Base-by-base conservation (phyloP, 1,284 basidiomycete species). In the Ustilago trichophora region DNA sequence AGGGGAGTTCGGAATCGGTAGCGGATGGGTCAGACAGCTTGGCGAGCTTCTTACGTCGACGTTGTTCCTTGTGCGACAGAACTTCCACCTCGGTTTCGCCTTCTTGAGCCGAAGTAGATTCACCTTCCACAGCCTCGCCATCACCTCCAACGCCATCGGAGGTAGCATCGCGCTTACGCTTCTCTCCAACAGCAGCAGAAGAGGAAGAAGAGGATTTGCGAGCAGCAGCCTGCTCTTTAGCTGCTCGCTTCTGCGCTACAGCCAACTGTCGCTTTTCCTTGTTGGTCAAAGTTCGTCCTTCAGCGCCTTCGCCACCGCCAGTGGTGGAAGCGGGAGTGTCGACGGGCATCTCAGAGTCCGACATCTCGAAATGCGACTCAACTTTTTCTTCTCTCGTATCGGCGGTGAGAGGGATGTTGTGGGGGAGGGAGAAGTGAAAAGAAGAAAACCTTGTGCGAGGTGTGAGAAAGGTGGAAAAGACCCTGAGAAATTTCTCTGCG, bases 81-180 rank as follows among this genome's bases (percentile, higher is more conserved):
- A 63, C 69, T 48, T 69, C 69, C 31, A 24, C 52, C n/a, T n/a
- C n/a, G n/a, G n/a, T n/a, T n/a, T n/a, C n/a, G n/a, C n/a, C n/a
- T n/a, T n/a, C n/a, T 56, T 72, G 46, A n/a, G 76, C 71, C 27
- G 77, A 26, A 2, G 13, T 26, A 22, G 69, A 67, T 24, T 69
- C 3, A 87, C 89, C 2, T 40, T 85, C 10, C 84, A 89, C 0
- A 87, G 89, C 0, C 85, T 87, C 3, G 90, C 89, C 0, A 80
- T 85, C 0, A 41, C 89, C n/a, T 90, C 89, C 91, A 83, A 86
- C 2, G 70, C 89, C 12, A 85, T 29, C 85, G 0, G n/a, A n/a
- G n/a, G n/a, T n/a, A n/a, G n/a, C n/a, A n/a, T n/a, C n/a, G n/a
- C n/a, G n/a, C n/a, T 91, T 34, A 82, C 86, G 46, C 31, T 52